These are phyloP conservation scores for Alnus rubra DNA, from an alignment of 306 rosid species.

Conservation along the genomic window DNA sequence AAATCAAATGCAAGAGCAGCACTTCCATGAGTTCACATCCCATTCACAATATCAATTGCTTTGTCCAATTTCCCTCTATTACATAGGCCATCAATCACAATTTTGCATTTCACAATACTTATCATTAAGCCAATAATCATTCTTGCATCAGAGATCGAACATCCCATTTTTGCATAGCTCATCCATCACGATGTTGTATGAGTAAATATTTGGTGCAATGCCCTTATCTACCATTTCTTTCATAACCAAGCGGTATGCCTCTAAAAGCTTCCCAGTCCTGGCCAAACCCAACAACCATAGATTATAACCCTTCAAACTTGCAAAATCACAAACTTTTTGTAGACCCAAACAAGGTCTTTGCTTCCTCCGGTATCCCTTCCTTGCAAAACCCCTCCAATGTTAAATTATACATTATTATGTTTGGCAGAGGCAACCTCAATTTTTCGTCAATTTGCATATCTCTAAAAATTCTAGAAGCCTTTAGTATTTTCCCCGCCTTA, in stretches of 20 bases:
- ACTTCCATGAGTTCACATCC: conserved; percentile 84
- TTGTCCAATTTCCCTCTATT: conserved; percentile 75
- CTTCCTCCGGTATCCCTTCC: too few species aligned
- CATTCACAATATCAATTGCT: conserved; percentile 71
- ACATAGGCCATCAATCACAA: conserved; percentile 79
- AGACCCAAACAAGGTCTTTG: too few species aligned
- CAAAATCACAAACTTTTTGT: conserved; percentile 37
- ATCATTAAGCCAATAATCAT: conserved; percentile 57
- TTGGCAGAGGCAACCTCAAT: too few species aligned
- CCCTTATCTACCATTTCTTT: conserved; percentile 68
- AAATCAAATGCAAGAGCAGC: conserved; percentile 40
- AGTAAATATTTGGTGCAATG: conserved; percentile 57
- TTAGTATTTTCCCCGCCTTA: too few species aligned
- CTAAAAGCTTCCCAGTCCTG: conserved; percentile 57
- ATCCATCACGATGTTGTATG: conserved; percentile 73
- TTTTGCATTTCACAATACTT: conserved; percentile 70
- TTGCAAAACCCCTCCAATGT: too few species aligned
- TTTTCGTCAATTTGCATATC: too few species aligned
- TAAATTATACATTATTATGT: too few species aligned
- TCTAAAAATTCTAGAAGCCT: too few species aligned
- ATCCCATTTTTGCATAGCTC: conserved; percentile 72
- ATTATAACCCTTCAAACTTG: conserved; percentile 65
- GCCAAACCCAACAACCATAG: conserved; percentile 74
- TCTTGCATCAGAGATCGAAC: conserved; percentile 79
- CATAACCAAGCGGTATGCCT: conserved; percentile 56